phyloP scores from a whole-genome alignment of 2,329 filamentous ascomycete species.

The Aspergillus sp. region DNA sequence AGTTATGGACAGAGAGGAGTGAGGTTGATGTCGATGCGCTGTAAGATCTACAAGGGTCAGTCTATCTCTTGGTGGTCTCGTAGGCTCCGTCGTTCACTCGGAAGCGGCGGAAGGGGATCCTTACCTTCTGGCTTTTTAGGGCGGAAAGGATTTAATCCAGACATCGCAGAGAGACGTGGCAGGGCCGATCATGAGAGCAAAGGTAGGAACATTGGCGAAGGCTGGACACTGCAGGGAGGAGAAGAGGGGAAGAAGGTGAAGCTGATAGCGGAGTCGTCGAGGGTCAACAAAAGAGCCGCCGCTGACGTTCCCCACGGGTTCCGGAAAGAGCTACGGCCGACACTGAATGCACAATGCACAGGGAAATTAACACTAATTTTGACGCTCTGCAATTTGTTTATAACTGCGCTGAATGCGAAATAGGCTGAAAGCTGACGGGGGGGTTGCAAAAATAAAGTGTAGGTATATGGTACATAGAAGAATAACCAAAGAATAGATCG shows the following conservation, averaged over 20 bases:
- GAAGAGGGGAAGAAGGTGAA: slow-evolving; percentile 18
- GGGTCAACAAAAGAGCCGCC: slow-evolving; percentile 6
- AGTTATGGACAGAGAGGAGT: not conserved
- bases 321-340: slow-evolving; percentile 13
- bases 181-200: slow-evolving; percentile 33
- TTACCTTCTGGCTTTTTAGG: slow-evolving; percentile 40
- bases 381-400: not conserved
- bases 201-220: slow-evolving; percentile 13
- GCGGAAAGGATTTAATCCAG: slow-evolving; percentile 53
- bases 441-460: slow-evolving; percentile 2
- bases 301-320: slow-evolving; percentile 11
- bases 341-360: not conserved
- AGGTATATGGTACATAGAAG: slow-evolving; percentile 21
- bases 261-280: slow-evolving; percentile 4
- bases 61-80: slow-evolving; percentile 5
- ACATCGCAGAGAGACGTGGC: slow-evolving; percentile 38
- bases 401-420: not conserved
- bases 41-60: slow-evolving; percentile 16
- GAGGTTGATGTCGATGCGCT: slow-evolving; percentile 10
- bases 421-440: slow-evolving; percentile 6
- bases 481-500: slow-evolving; percentile 6
- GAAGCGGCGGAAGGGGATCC: slow-evolving; percentile 21
- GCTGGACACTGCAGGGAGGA: slow-evolving; percentile 10
- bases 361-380: not conserved
- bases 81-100: slow-evolving; percentile 8